A percentile compares a stretch with the other conserved stretches of the same genome.
Evolutionary conservation across 2,329 filamentous ascomycete genomes (phyloP).

Genomic region (Orbilia ellipsospora): DNA sequence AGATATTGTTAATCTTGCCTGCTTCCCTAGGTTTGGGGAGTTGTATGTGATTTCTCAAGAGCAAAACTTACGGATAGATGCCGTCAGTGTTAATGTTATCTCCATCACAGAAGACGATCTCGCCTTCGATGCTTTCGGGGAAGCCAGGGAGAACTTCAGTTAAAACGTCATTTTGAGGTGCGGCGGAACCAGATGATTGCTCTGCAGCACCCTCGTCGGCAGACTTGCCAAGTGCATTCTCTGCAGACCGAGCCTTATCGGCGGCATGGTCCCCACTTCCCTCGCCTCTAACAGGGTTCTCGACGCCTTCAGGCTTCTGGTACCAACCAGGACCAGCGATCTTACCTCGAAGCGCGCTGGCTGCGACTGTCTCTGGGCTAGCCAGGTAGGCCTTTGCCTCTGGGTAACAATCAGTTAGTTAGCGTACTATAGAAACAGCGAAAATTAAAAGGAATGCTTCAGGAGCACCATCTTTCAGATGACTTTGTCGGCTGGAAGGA

Average conservation of each 20-base stretch:
- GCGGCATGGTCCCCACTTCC: slow-evolving; percentile 59
- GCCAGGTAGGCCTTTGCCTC: not conserved
- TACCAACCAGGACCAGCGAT: slow-evolving; percentile 81
- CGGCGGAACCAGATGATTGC: slow-evolving; percentile 56
- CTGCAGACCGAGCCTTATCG: slow-evolving; percentile 12
- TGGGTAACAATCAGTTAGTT: too few species aligned
- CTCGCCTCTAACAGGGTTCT: slow-evolving; percentile 70
- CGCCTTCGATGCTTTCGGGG: slow-evolving; percentile 81
- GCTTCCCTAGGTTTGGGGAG: too few species aligned
- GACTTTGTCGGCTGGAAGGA: too few species aligned
- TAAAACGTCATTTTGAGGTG: slow-evolving; percentile 60
- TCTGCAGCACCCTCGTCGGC: not conserved
- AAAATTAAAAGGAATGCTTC: too few species aligned
- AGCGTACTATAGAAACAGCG: too few species aligned
- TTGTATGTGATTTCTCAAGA: too few species aligned
- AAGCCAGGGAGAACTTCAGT: slow-evolving; percentile 87
- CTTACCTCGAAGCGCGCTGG: slow-evolving; percentile 79
- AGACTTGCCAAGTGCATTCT: too few species aligned
- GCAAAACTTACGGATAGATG: slow-evolving; percentile 74
- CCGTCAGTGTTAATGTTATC: slow-evolving; percentile 92
- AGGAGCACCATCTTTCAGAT: too few species aligned
- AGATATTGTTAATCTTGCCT: too few species aligned
- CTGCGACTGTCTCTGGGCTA: slow-evolving; percentile 60
- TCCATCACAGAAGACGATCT: slow-evolving; percentile 87
- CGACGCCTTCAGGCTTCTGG: slow-evolving; percentile 61